A percentile compares a stretch with the other conserved stretches of the same genome.
Evolutionary conservation across 805 yeast genomes (phyloP).

Genomic region (Ogataea kodamae): DNA sequence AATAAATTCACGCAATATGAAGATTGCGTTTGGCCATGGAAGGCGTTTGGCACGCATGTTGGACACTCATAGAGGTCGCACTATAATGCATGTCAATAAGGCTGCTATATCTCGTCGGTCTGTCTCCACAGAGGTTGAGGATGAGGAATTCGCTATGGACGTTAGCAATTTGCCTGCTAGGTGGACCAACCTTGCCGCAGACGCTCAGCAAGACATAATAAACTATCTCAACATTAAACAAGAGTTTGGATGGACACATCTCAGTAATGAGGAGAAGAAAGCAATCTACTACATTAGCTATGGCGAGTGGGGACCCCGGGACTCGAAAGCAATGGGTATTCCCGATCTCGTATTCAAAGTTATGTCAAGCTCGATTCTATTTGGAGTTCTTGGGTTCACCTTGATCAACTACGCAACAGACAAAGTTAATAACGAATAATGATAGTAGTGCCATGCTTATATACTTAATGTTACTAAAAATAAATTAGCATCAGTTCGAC

Average conservation of each 20-base stretch:
- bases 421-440: conserved; percentile 10
- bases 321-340: conserved; percentile 23
- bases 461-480: too few relatives aligned
- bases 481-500: too few relatives aligned
- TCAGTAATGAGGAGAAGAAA: conserved; percentile 50
- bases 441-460: too few relatives aligned
- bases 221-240: conserved; percentile 36
- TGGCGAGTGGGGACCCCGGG: conserved; percentile 65
- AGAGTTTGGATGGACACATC: conserved; percentile 36
- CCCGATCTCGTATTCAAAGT: conserved; percentile 34
- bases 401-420: conserved; percentile 32
- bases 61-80: too few relatives aligned
- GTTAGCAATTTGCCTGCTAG: conserved; percentile 29
- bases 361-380: conserved; percentile 32
- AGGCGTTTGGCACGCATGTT: too few relatives aligned
- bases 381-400: conserved; percentile 34
- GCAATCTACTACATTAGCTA: conserved; percentile 58
- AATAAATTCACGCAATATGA: too few relatives aligned
- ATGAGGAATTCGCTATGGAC: conserved; percentile 32
- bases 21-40: too few relatives aligned
- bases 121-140: conserved; percentile 13
- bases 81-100: too few relatives aligned
- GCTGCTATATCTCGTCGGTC: too few relatives aligned
- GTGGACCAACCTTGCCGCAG: conserved; percentile 34
- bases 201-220: conserved; percentile 35